Evolutionary conservation across 345 rosid genomes (phyloP).

Genomic region (Hevea brasiliensis): DNA sequence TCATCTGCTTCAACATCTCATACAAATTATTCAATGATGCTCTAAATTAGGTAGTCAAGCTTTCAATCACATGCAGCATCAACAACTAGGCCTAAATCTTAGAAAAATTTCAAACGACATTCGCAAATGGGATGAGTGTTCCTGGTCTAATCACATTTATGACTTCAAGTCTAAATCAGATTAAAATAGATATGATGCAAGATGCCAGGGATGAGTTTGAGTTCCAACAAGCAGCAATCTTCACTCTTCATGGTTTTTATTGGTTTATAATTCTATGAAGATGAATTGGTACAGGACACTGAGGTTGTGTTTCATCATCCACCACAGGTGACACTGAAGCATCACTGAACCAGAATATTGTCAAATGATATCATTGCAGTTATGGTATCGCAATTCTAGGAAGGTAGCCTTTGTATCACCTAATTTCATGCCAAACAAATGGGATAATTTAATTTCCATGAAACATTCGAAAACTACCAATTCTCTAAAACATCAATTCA

Average conservation of each 20-base stretch:
- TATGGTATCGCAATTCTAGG: neutral
- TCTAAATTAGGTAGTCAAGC: neutral
- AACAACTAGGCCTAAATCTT: neutral
- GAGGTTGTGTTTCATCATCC: neutral
- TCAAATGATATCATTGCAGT: neutral
- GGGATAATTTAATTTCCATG: neutral
- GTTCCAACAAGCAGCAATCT: neutral
- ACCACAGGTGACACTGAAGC: neutral
- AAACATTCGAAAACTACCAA: neutral
- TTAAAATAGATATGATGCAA: neutral
- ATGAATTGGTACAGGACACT: neutral
- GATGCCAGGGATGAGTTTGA: neutral
- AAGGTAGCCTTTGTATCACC: neutral
- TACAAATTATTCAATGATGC: neutral
- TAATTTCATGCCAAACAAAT: neutral
- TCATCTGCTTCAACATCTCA: neutral
- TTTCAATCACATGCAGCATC: neutral
- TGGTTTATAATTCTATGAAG: neutral
- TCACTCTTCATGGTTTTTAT: neutral
- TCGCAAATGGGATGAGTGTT: neutral
- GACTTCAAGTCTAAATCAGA: neutral
- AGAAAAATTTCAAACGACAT: too few species aligned
- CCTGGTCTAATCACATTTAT: too few species aligned
- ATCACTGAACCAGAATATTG: neutral
- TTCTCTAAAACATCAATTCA: neutral